Evolutionary conservation across 2,329 filamentous ascomycete genomes (phyloP).

Genomic region (Aspergillus sp.): DNA sequence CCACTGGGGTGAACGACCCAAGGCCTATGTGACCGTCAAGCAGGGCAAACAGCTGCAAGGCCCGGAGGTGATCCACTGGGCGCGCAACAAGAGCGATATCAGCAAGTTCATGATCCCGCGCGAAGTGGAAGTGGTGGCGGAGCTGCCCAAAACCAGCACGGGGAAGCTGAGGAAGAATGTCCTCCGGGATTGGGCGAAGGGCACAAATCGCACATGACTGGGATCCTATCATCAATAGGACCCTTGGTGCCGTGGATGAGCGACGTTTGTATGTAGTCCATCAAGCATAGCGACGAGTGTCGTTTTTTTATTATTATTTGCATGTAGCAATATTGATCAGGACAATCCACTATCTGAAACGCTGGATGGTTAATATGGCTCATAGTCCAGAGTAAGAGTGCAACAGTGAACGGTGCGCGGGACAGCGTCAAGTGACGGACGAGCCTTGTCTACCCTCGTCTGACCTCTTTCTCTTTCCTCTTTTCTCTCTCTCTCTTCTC

Average conservation of each 20-base stretch:
- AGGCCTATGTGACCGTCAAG: conserved; percentile 82
- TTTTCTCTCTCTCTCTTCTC: neutral
- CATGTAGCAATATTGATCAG: too few species aligned
- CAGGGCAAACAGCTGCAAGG: conserved; percentile 53
- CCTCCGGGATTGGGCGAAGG: conserved; percentile 74
- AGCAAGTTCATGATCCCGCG: conserved; percentile 80
- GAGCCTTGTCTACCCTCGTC: neutral
- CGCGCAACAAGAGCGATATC: conserved; percentile 69
- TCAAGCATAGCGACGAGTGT: neutral
- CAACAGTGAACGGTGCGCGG: neutral
- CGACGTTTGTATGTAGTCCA: neutral
- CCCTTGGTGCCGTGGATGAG: neutral
- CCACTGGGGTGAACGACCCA: conserved; percentile 94
- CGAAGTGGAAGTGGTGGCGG: conserved; percentile 68
- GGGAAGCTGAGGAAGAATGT: conserved; percentile 97
- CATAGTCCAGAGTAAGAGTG: neutral
- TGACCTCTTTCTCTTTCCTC: conserved; percentile 1
- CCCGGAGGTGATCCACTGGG: conserved; percentile 75
- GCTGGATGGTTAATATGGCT: too few species aligned
- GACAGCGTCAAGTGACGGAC: neutral
- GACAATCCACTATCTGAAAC: too few species aligned
- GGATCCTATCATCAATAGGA: too few species aligned
- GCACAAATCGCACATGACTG: conserved; percentile 17
- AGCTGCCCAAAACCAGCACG: conserved; percentile 93
- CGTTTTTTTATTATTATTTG: too few species aligned